phyloP scores from a whole-genome alignment of 805 yeast species.

The Vanderwaltozyma yarrowii region DNA sequence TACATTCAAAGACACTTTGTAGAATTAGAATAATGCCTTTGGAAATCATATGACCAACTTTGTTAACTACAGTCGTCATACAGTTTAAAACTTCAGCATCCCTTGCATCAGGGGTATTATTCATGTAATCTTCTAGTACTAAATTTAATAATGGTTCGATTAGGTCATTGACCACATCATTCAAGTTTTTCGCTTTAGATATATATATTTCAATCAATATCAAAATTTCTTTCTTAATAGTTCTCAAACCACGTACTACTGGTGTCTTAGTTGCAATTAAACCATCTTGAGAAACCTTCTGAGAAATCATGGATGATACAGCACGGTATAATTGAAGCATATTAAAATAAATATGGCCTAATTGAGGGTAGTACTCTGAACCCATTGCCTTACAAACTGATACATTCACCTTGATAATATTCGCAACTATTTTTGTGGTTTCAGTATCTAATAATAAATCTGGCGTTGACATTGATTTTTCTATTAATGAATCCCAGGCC shows the following conservation, averaged over 20 bases:
- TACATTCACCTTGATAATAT: slow-evolving; percentile 84
- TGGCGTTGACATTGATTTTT: slow-evolving; percentile 70
- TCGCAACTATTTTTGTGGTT: slow-evolving; percentile 78
- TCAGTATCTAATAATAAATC: slow-evolving; percentile 61
- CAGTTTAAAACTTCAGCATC: slow-evolving; percentile 93
- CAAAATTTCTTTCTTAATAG: slow-evolving; percentile 84
- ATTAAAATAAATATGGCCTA: slow-evolving; percentile 71
- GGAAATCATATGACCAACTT: slow-evolving; percentile 73
- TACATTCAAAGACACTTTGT: slow-evolving; percentile 78
- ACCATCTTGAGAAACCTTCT: slow-evolving; percentile 64
- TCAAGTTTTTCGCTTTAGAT: slow-evolving; percentile 68
- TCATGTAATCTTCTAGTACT: slow-evolving; percentile 74
- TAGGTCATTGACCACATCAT: slow-evolving; percentile 67
- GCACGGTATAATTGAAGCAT: slow-evolving; percentile 81
- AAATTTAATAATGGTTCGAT: slow-evolving; percentile 71
- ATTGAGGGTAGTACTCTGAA: slow-evolving; percentile 73
- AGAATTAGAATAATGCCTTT: slow-evolving; percentile 75
- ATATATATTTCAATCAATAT: slow-evolving; percentile 78
- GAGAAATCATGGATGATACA: slow-evolving; percentile 70
- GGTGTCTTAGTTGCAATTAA: slow-evolving; percentile 82
- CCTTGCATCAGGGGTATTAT: slow-evolving; percentile 83
- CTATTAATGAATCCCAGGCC: slow-evolving; percentile 83
- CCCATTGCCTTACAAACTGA: slow-evolving; percentile 91
- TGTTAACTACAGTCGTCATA: slow-evolving; percentile 73
- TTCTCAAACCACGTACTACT: slow-evolving; percentile 81